Evolutionary conservation across 2,329 filamentous ascomycete species (phyloP).

Genomic region (Hymenoscyphus infarciens): DNA sequence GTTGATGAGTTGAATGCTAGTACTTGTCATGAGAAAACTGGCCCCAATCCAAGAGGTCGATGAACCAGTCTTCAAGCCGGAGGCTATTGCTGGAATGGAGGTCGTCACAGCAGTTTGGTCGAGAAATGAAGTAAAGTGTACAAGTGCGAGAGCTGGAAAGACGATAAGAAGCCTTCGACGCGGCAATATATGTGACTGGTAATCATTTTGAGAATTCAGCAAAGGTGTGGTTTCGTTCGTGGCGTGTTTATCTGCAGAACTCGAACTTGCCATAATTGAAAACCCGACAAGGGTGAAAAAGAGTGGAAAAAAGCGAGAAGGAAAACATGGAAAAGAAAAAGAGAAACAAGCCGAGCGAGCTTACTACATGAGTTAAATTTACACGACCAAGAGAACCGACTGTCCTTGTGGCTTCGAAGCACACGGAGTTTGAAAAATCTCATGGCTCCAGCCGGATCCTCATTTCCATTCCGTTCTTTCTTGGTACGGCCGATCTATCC

Average conservation of each 20-base stretch:
- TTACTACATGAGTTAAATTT: not conserved
- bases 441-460: not conserved
- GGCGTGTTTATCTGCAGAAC: not conserved
- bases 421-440: not conserved
- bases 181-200: conserved; percentile 8
- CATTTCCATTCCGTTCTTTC: not conserved
- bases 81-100: conserved; percentile 13
- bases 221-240: not conserved
- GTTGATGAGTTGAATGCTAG: conserved; percentile 15
- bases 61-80: conserved; percentile 9
- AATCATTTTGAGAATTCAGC: not conserved
- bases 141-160: conserved; percentile 15
- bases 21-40: conserved; percentile 14
- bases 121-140: conserved; percentile 16
- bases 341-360: not conserved
- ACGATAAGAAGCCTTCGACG: conserved; percentile 11
- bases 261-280: not conserved
- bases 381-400: not conserved
- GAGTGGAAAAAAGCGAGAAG: not conserved
- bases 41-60: conserved; percentile 13
- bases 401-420: not conserved
- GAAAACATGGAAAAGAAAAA: not conserved
- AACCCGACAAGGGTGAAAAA: not conserved
- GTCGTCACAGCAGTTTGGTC: conserved; percentile 17
- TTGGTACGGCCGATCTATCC: not conserved